Percentiles rank a stretch among this genome's conserved stretches.
These are phyloP conservation scores for Xylariaceae sp. DNA, from an alignment of 2,329 filamentous ascomycete genomes.

Conservation along the genomic window DNA sequence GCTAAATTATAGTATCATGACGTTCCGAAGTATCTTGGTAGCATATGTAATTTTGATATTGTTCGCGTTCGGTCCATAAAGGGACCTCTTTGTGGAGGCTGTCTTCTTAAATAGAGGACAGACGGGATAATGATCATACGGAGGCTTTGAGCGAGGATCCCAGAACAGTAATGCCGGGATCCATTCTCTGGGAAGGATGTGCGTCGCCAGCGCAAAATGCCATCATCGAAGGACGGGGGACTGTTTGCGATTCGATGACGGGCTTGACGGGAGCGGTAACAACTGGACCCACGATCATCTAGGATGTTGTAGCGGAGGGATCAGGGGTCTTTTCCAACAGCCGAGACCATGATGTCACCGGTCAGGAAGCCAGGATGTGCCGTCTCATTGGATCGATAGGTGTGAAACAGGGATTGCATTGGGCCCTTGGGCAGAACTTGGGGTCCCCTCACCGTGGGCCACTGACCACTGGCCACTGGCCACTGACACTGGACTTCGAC, in stretches of 20 bases:
- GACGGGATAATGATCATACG: conserved; percentile 5
- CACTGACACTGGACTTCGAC: no score
- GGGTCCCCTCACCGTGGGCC: no score
- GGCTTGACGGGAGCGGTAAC: no score
- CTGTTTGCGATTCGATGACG: conserved; percentile 10
- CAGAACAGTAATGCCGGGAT: neutral
- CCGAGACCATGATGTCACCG: conserved; percentile 20
- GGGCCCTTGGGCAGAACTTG: no score
- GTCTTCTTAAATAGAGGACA: conserved; percentile 2
- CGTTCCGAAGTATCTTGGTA: no score
- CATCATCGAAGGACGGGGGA: conserved; percentile 8
- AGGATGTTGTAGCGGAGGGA: neutral
- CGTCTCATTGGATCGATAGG: conserved; percentile 2
- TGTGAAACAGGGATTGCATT: conserved; percentile 1
- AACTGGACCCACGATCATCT: neutral
- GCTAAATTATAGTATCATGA: no score
- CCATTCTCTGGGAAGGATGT: neutral
- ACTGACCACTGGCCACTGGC: no score
- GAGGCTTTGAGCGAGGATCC: neutral
- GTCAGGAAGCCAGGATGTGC: neutral
- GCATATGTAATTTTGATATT: neutral
- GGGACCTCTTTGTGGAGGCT: no score
- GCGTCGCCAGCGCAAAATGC: neutral
- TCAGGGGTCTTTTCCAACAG: neutral
- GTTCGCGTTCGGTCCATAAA: no score